A percentile compares a stretch with the other conserved stretches of the same genome.
Conservation (phyloP, 495 filamentous ascomycete species). For the Penicillium waksmanii region DNA sequence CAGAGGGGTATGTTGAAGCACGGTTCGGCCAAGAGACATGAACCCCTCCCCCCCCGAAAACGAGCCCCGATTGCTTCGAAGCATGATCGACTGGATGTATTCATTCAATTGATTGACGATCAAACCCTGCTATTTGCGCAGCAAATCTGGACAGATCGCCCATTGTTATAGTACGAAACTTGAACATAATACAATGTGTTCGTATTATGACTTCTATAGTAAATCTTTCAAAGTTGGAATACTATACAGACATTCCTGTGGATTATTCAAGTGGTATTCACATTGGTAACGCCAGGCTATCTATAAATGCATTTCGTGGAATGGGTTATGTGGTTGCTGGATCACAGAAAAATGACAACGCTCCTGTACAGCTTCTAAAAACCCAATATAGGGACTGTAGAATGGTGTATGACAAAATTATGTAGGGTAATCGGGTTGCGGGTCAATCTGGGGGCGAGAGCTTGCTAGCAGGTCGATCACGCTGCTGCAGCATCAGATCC, state of each 20-base stretch:
- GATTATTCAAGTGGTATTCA: conserved; percentile 12
- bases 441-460: conserved; percentile 6
- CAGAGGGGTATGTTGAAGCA: too few species aligned
- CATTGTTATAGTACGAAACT: too few species aligned
- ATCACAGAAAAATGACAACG: conserved; percentile 12
- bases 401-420: conserved; percentile 18
- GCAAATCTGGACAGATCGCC: too few species aligned
- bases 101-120: too few species aligned
- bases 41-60: too few species aligned
- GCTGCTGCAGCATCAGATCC: conserved; percentile 13
- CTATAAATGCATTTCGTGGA: conserved; percentile 26
- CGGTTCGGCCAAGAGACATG: too few species aligned
- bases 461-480: neutral
- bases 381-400: neutral
- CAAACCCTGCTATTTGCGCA: too few species aligned
- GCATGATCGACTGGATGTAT: too few species aligned
- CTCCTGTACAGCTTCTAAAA: conserved; percentile 26
- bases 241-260: neutral
- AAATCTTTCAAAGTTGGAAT: too few species aligned
- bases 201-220: too few species aligned
- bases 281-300: conserved; percentile 27
- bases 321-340: conserved; percentile 25
- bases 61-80: too few species aligned
- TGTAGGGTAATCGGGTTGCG: conserved; percentile 11
- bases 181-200: too few species aligned